Conservation (phyloP, 768 basidiomycete genomes). For the Podaxis pistillaris region DNA sequence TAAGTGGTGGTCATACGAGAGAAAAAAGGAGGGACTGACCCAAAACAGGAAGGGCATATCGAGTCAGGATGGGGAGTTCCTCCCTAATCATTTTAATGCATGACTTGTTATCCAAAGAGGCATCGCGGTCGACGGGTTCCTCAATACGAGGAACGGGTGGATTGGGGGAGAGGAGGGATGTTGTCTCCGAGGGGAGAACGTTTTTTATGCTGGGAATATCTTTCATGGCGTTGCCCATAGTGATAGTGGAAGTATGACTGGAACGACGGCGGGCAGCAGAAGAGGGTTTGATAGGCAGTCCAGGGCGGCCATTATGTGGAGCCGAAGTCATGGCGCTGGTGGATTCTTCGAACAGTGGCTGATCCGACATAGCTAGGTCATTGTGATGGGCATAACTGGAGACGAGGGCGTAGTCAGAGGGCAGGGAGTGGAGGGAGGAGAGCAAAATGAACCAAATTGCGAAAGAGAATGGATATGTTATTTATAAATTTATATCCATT, state of each 20-base stretch:
- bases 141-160: constrained; percentile 55
- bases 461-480: neutral
- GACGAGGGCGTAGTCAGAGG: constrained; percentile 64
- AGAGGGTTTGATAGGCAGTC: constrained; percentile 9
- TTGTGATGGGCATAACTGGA: constrained; percentile 44
- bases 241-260: neutral
- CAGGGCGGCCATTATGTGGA: neutral
- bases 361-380: constrained; percentile 4
- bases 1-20: neutral
- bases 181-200: constrained; percentile 41
- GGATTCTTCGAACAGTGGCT: neutral
- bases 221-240: constrained; percentile 2
- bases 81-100: constrained; percentile 45
- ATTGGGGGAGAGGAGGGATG: constrained; percentile 51
- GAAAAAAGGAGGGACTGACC: constrained; percentile 41
- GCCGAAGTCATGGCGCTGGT: neutral
- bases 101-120: constrained; percentile 28
- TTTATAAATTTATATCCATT: too few relatives aligned
- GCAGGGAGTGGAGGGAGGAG: constrained; percentile 39
- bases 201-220: constrained; percentile 3
- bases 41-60: constrained; percentile 70
- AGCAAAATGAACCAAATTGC: neutral
- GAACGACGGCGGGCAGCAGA: constrained; percentile 2
- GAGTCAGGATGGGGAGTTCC: constrained; percentile 55
- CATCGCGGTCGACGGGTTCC: constrained; percentile 41